Evolutionary conservation across 371 early-diverging fungal species (phyloP).

Genomic region (Nematocida displodere): DNA sequence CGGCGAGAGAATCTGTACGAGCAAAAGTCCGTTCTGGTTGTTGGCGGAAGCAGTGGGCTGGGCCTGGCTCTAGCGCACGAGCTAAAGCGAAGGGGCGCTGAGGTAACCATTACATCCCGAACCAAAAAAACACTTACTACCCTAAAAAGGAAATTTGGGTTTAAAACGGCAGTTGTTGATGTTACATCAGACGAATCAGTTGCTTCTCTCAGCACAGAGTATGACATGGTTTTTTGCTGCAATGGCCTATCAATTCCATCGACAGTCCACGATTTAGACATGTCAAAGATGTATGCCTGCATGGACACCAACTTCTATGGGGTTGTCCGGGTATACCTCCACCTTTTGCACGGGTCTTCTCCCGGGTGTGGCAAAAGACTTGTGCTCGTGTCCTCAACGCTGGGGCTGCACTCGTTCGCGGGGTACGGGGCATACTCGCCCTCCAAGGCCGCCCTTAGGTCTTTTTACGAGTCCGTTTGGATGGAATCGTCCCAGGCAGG

Average conservation of each 20-base stretch:
- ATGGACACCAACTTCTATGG: conserved; percentile 76
- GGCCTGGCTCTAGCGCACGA: conserved; percentile 74
- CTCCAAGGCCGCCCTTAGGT: conserved; percentile 72
- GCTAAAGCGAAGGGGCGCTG: conserved; percentile 71
- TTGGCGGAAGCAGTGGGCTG: conserved; percentile 83
- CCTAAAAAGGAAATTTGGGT: conserved; percentile 30
- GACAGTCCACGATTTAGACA: conserved; percentile 69
- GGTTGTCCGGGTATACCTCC: conserved; percentile 66
- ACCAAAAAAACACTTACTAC: conserved; percentile 68
- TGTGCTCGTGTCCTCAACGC: conserved; percentile 73
- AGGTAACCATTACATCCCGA: conserved; percentile 79
- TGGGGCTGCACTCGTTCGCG: conserved; percentile 69
- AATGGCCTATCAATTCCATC: conserved; percentile 73
- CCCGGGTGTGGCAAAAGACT: conserved; percentile 67
- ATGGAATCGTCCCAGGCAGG: conserved; percentile 70
- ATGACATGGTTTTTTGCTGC: conserved; percentile 72
- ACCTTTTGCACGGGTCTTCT: neutral
- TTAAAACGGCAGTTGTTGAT: conserved; percentile 31
- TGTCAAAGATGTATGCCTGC: conserved; percentile 68
- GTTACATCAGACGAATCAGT: conserved; percentile 39
- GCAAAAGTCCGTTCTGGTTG: conserved; percentile 71
- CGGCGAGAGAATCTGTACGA: conserved; percentile 25
- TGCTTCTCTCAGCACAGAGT: conserved; percentile 18
- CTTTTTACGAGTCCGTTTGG: conserved; percentile 70
- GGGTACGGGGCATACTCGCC: conserved; percentile 77